Base-by-base conservation (phyloP, 306 rosid species). In the Adenanthera pavonina region DNA sequence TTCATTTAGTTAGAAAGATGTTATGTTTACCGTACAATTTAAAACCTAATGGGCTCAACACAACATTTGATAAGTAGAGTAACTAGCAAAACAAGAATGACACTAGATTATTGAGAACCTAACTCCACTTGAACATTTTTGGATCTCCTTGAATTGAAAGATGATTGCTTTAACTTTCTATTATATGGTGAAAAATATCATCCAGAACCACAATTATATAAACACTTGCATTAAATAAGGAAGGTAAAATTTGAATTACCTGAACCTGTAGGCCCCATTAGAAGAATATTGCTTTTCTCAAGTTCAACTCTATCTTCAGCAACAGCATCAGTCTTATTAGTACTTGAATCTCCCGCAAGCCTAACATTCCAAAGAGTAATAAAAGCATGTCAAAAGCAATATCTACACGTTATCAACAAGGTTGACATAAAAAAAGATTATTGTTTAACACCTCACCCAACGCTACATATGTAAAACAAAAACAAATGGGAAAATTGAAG, bases 231-330 rank as follows among this genome's bases (percentile, higher is more conserved):
- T 67, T 30, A 57, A 56, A 52, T 19, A 30, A 70, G 38, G 72
- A 75, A 77, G 77, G 73, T 41, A 69, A 75, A 59, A 62, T 70
- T 38, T 53, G 75, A 68, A 78, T 90, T 90, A 95, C 99, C 99
- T 89, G 98, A 95, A 78, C 98, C 99, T 30, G 99, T 95, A 66
- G 99, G 98, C 74, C 99, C 99, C 98, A 93, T 90, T 44, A 95
- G 84, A 81, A 95, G 99, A 67, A 95, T 93, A 87, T 92, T 93
- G 79, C 98, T 95, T 85, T 93, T 95, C 89, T 93, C 99, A 80
- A 95, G 96, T 78, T 95, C 99, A 84, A 95, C 97, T 85, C 82
- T 86, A 53, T 95, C 97, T 15, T 92, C 96, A 71, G 90, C 97
- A 82, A 64, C 75, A 14, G 83, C 86, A 49, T 85, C 87, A 12